A percentile compares a stretch with the other conserved stretches of the same genome.
Evolutionary conservation across 1,139 yeast genomes (phyloP).

Genomic region (Yarrowia galli): DNA sequence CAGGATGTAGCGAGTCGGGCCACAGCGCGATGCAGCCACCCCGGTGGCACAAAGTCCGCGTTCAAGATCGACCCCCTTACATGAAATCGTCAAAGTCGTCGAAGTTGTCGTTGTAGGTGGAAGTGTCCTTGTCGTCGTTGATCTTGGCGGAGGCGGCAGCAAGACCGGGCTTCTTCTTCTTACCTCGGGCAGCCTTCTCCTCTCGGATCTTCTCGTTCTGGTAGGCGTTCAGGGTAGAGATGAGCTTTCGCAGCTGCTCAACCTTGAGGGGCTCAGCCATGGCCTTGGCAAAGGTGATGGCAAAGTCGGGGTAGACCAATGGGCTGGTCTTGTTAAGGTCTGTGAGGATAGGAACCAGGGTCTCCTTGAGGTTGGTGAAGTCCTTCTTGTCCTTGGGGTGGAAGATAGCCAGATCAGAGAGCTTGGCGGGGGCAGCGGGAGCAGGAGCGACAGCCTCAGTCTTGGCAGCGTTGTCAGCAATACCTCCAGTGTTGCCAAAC

Average conservation of each 20-base stretch:
- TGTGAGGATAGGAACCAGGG: conserved; percentile 71
- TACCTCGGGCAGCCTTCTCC: conserved; percentile 96
- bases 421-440: conserved; percentile 49
- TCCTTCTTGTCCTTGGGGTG: conserved; percentile 79
- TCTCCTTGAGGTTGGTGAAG: conserved; percentile 82
- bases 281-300: conserved; percentile 87
- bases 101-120: conserved; percentile 61
- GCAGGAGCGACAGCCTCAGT: conserved; percentile 76
- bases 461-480: conserved; percentile 58
- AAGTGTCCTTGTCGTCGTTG: conserved; percentile 73
- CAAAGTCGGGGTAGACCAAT: conserved; percentile 75
- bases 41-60: conserved; percentile 15
- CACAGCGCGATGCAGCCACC: conserved; percentile 3
- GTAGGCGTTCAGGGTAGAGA: conserved; percentile 81
- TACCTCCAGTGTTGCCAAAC: conserved; percentile 74
- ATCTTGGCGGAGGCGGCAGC: conserved; percentile 80
- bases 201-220: conserved; percentile 87
- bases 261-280: conserved; percentile 78
- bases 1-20: background rate
- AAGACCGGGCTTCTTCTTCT: conserved; percentile 89
- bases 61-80: conserved; percentile 54
- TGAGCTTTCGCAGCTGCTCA: conserved; percentile 84
- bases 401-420: conserved; percentile 61
- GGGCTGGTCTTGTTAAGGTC: conserved; percentile 62
- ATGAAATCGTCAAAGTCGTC: conserved; percentile 88